These are phyloP conservation scores for Botrytis pseudocinerea DNA, from an alignment of 2,329 filamentous ascomycete species.

Conservation along the genomic window DNA sequence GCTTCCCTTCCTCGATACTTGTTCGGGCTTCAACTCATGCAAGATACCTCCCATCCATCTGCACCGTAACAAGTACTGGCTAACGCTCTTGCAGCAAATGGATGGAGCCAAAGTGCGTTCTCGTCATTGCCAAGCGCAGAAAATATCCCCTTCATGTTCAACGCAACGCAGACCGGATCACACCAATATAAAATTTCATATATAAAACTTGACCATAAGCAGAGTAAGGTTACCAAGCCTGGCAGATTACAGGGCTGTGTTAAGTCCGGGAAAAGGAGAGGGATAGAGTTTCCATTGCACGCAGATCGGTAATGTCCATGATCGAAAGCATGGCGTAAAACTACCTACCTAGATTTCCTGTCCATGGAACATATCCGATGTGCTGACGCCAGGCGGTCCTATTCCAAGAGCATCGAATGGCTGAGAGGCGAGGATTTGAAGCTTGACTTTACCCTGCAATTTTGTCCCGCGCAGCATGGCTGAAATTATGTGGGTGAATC, in stretches of 20 bases:
- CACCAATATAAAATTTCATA: constrained; percentile 8
- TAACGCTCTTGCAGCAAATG: constrained; percentile 14
- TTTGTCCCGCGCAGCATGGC: constrained; percentile 14
- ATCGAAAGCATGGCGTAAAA: background rate
- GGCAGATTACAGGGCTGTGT: background rate
- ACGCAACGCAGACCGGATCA: background rate
- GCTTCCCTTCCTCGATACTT: background rate
- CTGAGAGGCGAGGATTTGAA: constrained; percentile 1
- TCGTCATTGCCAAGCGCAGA: constrained; percentile 2
- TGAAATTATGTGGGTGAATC: constrained; percentile 16
- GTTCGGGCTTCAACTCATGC: constrained; percentile 12
- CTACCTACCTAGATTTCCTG: background rate
- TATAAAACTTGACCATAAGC: background rate
- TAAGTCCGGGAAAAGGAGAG: background rate
- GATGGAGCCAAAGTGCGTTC: background rate
- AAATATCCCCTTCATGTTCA: background rate
- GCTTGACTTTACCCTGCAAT: constrained; percentile 8
- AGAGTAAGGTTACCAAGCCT: constrained; percentile 14
- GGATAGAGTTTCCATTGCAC: background rate
- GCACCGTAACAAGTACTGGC: background rate
- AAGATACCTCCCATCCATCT: constrained; percentile 7
- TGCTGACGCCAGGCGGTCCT: constrained; percentile 2
- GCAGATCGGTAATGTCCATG: background rate
- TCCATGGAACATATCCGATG: constrained; percentile 9
- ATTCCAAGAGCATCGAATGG: constrained; percentile 13